phyloP scores from a whole-genome alignment of 2,329 filamentous ascomycete genomes.

The Byssoonygena ceratinophila region DNA sequence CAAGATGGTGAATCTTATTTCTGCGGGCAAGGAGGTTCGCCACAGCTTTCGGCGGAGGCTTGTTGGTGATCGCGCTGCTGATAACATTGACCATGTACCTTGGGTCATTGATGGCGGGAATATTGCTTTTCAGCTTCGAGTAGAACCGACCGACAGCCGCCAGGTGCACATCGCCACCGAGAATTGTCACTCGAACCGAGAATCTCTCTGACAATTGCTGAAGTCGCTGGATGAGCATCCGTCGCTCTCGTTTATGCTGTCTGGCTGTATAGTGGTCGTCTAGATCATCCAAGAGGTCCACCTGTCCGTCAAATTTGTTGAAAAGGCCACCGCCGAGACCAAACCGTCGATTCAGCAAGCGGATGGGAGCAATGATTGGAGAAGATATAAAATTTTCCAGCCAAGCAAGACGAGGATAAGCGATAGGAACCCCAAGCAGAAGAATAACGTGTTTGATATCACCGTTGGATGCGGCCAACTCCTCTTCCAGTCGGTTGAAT shows the following conservation, averaged over 20 bases:
- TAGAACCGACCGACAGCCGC: slow-evolving; percentile 57
- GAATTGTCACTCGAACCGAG: slow-evolving; percentile 50
- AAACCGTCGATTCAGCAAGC: slow-evolving; percentile 81
- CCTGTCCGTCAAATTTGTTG: slow-evolving; percentile 79
- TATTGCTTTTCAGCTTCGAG: slow-evolving; percentile 47
- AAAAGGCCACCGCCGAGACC: slow-evolving; percentile 77
- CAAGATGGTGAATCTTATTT: slow-evolving; percentile 57
- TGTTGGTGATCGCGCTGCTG: slow-evolving; percentile 57
- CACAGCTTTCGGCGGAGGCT: slow-evolving; percentile 54
- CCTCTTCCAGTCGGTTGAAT: slow-evolving; percentile 45
- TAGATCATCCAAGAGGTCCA: slow-evolving; percentile 54
- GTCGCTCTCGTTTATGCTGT: slow-evolving; percentile 83
- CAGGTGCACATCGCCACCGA: slow-evolving; percentile 55
- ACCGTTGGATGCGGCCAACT: slow-evolving; percentile 42
- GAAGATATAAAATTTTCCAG: slow-evolving; percentile 83
- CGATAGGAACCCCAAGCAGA: slow-evolving; percentile 61
- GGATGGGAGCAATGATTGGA: slow-evolving; percentile 77
- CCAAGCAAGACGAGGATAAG: slow-evolving; percentile 72
- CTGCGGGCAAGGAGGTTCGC: slow-evolving; percentile 53
- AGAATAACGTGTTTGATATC: slow-evolving; percentile 54
- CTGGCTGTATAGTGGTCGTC: slow-evolving; percentile 74
- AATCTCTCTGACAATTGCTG: slow-evolving; percentile 49
- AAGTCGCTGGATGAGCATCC: slow-evolving; percentile 55
- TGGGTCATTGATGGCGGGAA: slow-evolving; percentile 49
- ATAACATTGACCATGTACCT: slow-evolving; percentile 56